Evolutionary conservation across 2,329 filamentous ascomycete genomes (phyloP).

Genomic region (Remersonia thermophila): DNA sequence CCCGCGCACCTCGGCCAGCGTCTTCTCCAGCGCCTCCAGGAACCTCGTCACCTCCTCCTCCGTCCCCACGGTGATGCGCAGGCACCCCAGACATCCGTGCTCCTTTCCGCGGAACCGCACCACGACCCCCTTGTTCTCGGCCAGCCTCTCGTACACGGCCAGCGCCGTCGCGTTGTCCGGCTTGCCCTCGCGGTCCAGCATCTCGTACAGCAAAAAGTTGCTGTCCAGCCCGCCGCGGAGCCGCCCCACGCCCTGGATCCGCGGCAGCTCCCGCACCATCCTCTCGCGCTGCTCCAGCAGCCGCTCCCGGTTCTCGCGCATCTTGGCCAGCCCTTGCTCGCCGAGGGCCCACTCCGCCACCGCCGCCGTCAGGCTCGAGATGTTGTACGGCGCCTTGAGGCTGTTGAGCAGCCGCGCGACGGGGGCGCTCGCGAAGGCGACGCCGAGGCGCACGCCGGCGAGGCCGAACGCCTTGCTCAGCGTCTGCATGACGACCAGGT

Average conservation of each 20-base stretch:
- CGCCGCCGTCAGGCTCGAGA: constrained; percentile 75
- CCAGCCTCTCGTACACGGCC: constrained; percentile 71
- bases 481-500: constrained; percentile 95
- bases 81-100: constrained; percentile 73
- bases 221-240: constrained; percentile 68
- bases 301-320: constrained; percentile 56
- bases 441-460: constrained; percentile 82
- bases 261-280: constrained; percentile 59
- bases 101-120: constrained; percentile 92
- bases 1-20: constrained; percentile 34
- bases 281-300: constrained; percentile 69
- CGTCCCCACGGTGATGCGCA: constrained; percentile 87
- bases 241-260: constrained; percentile 64
- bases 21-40: constrained; percentile 50
- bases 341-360: constrained; percentile 65
- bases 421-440: constrained; percentile 62
- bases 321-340: constrained; percentile 53
- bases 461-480: constrained; percentile 96
- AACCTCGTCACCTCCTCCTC: constrained; percentile 74
- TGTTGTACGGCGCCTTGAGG: constrained; percentile 93
- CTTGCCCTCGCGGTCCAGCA: constrained; percentile 58
- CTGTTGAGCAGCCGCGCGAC: constrained; percentile 77
- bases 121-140: constrained; percentile 78
- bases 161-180: constrained; percentile 71
- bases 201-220: constrained; percentile 87